Evolutionary conservation across 805 yeast species (phyloP), one percentile per base, ranked within the genome.

Genomic region (Wickerhamiella brachini): DNA sequence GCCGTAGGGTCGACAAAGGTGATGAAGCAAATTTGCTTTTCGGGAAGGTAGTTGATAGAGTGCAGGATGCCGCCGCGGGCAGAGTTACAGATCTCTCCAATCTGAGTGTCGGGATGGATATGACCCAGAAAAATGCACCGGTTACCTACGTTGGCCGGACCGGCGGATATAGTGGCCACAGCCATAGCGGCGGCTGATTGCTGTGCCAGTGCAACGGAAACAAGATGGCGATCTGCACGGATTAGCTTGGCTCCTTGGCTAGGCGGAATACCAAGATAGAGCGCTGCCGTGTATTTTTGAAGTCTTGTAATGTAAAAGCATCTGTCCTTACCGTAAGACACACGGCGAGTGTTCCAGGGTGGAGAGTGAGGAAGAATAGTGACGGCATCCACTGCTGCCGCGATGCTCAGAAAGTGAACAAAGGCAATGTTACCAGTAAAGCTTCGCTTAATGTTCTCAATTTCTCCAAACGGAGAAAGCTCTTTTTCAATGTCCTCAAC

Each of bases 121-220:
- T 83, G 85, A 24, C 97, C 97, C 56, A 90, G 71, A 64, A 88
- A 90, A 39, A 90, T 89, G 0, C 97, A 89, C 65, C 98, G 75
- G 65, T 90, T 90, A 45, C 97, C 97, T 57, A 88, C 72, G 64
- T 90, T 90, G 52, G 80, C 80, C 23, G 90, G 85, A 22, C 97
- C 97, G 13, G 96, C 97, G 2, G 95, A 94, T 49, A 89, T 79
- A 0, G 95, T 83, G 1, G 96, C 95, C 60, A 90, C 89, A 38
- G 94, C 90, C n/a, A 95, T 95, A 6, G 97, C 96, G 1, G 97
- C 96, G 39, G 95, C 94, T 15, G 95, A 81, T 68, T 93, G 97
- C 67, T 87, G 95, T 39, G 90, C 85, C 51, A 89, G 73, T 1
- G 71, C 69, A 15, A 54, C 56, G 9, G 64, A 21, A 26, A 58